Base-by-base conservation (phyloP, 768 basidiomycete genomes). In the Phylloporus sp. region DNA sequence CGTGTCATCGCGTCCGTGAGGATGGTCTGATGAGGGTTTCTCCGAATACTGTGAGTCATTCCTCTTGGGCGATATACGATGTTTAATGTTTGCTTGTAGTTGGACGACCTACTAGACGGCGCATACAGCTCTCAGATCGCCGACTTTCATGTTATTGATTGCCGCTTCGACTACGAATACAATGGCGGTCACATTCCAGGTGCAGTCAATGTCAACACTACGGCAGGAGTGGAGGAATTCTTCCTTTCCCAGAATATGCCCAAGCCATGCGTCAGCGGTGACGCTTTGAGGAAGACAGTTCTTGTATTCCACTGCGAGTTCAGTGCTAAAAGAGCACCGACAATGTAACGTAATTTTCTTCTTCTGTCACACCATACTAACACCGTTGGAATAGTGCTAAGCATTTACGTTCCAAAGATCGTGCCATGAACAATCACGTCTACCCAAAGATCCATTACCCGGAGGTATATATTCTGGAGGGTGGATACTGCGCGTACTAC, bases 231-330 rank as follows among this genome's bases (percentile, higher is more conserved):
- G 36, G 93, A 97, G 66, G 85, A 89, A 46, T 78, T 90, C 45
- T 72, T 98, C 34, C 81, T 98, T 36, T 77, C 85, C 4, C 62
- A 70, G 22, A 74, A 69, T 53, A 84, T 78, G 67, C 87, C 88
- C 10, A 74, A 69, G 50, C 81, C 87, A 5, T 85, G 84, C 29
- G 75, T 81, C 35, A 94, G 91, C 67, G 88, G 91, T 20, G 88
- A 94, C 58, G 49, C 68, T 0, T 72, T 73, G 13, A 80, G 78
- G 69, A 95, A 95, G 73, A 93, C 88, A 1, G 73, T 98, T 28
- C 72, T 98, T 36, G 79, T 99, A 41, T 98, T 99, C 77, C 97
- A 99, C 65, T 99, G 97, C 74, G 97, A 99, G 71, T 97, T 97
- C 65, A 94, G 91, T 57, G 86, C 81, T 16, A 97, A 97, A 72